Evolutionary conservation across 345 rosid genomes (phyloP), one percentile per base, ranked within the genome.

Genomic region (Citrus glauca): DNA sequence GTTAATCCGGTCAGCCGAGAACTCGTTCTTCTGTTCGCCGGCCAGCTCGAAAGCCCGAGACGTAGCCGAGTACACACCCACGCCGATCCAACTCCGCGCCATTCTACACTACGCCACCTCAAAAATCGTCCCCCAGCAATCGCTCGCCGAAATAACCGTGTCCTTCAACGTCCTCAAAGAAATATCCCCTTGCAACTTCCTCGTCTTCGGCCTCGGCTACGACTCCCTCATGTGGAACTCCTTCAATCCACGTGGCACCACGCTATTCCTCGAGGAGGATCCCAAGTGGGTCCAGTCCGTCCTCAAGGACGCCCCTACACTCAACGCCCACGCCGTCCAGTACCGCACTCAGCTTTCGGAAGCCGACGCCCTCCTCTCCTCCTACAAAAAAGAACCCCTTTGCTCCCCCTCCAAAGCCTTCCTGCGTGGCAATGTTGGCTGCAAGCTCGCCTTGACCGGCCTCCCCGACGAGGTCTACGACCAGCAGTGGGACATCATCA

Each of bases 161-260:
- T 84, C 94, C 1, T 85, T 88, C 32, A 78, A 89, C n/a, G 90
- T 92, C 62, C 89, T 92, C 27, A 81, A 77, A 11, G 73, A 79
- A 2, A 81, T 87, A 0, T 50, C 85, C 0, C 96, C 96, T 22
- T 90, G 94, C 57, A 90, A 90, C 33, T 92, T 92, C 76, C 92
- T 91, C 16, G 90, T 91, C 57, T 92, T 88, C 80, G 97, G 97
- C 1, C 91, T 92, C 13, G 95, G 95, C 22, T 85, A 82, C 11
- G 95, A 92, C 71, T 91, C 97, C 4, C 87, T 91, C 40, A 91
- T 92, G 95, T 92, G 97, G 97, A 82, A 73, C 42, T 85, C 98
- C 0, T 84, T 94, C 28, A 94, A 94, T 73, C 89, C 93, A 33
- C 76, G 84, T 19, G 98, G 98, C 75, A 80, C 73, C 24, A 94